Conservation (phyloP, 208 protist species). For the Crithidia bombi region DNA sequence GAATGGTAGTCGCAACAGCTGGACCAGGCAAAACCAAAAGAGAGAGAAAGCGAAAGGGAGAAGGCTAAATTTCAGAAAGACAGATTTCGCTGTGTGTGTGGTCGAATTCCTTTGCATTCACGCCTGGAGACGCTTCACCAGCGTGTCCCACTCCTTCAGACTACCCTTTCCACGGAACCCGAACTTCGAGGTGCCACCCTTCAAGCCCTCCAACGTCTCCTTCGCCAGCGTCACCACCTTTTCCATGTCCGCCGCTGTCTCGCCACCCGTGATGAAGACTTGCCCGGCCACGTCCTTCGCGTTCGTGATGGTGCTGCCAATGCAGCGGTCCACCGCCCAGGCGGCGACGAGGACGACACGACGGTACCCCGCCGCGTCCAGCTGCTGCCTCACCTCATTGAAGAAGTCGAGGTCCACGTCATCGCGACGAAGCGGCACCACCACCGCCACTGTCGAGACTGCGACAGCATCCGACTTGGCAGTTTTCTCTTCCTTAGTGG, state of each 20-base stretch:
- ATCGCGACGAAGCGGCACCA: conserved; percentile 57
- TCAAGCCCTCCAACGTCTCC: conserved; percentile 53
- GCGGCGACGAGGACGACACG: conserved; percentile 59
- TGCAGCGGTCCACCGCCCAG: conserved; percentile 44
- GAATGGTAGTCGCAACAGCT: too few species aligned
- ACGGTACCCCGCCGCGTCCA: conserved; percentile 39
- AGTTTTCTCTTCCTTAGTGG: not conserved
- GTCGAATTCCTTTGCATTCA: not conserved
- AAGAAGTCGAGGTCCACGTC: conserved; percentile 77
- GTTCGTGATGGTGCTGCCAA: conserved; percentile 17
- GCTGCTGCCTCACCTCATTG: conserved; percentile 37
- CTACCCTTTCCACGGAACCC: conserved; percentile 82
- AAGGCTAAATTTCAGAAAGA: not conserved
- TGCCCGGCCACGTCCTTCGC: conserved; percentile 55
- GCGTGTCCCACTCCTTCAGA: conserved; percentile 58
- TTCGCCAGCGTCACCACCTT: conserved; percentile 37
- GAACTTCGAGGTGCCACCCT: conserved; percentile 72
- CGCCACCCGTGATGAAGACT: conserved; percentile 65
- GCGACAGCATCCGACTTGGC: conserved; percentile 1
- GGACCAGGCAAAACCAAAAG: too few species aligned
- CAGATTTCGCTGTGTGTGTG: not conserved
- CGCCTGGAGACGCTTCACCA: conserved; percentile 45
- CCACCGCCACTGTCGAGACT: not conserved
- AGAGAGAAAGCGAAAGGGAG: too few species aligned
- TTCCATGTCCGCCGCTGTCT: conserved; percentile 40